Base-by-base conservation (phyloP, 306 rosid genomes). In the Prinsepia uniflora region DNA sequence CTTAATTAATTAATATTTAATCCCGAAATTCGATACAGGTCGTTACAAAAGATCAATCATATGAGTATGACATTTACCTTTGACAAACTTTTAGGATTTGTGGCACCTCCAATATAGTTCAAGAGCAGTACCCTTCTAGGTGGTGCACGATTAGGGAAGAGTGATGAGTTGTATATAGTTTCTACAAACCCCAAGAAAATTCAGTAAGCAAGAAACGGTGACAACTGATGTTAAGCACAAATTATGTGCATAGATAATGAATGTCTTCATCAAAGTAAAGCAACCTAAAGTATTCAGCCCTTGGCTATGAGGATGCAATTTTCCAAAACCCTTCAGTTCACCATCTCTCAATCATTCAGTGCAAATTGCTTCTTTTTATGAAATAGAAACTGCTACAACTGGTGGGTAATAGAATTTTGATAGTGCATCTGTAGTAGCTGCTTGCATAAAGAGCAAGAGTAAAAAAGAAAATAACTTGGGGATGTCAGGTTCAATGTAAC, bases 101-200 rank as follows among this genome's bases (percentile, higher is more conserved):
- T 90, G 64, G 97, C 96, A 74, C 99, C 99, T 84, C 99, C 99
- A 73, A 94, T 89, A 84, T 89, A 94, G 86, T 94, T 94, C 87
- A 89, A 79, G 69, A 94, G 99, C 50, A 94, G 83, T 55, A 94
- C 83, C 88, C 97, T 90, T 79, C 97, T 97, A 63, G 81, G 80
- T 44, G 96, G 99, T 63, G 97, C 96, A 76, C 99, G 86, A 82
- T 87, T 86, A 61, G 99, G 92, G 79, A 94, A 94, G 74, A 94
- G 96, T 57, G 99, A 87, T 18, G 99, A 91, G 84, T 97, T 91
- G 86, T 94, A 94, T 75, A 94, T 91, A 54, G 99, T 91, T 87
- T 97, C 99, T 90, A 84, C 66, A 76, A 70, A 71, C 72, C 70
- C 66, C 72, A 80, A 60, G 63, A 72, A 62, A 65, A 77, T 45